Percentiles rank a stretch among this genome's conserved stretches.
These are phyloP conservation scores for Chaetomium sp. DNA, from an alignment of 2,329 filamentous ascomycete species.

Conservation along the genomic window DNA sequence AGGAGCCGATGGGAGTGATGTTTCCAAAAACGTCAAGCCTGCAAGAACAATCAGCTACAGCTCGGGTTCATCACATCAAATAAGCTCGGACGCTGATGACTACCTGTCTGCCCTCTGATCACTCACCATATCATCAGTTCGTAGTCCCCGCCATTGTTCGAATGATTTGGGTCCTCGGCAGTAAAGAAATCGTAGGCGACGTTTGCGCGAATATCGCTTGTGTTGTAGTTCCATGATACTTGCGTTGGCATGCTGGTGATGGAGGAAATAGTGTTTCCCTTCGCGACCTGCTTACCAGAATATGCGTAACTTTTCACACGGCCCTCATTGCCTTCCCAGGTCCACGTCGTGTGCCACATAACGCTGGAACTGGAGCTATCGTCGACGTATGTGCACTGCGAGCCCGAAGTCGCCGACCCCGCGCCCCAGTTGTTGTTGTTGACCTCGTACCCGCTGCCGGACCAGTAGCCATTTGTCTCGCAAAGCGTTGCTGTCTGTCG, in stretches of 20 bases:
- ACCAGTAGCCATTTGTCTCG: conserved; percentile 39
- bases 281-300: conserved; percentile 41
- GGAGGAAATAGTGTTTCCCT: conserved; percentile 38
- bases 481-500: conserved; percentile 30
- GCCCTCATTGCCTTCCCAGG: conserved; percentile 44
- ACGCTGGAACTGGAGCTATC: conserved; percentile 40
- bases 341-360: conserved; percentile 47
- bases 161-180: conserved; percentile 41
- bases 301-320: conserved; percentile 52
- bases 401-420: conserved; percentile 41
- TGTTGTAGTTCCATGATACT: conserved; percentile 50
- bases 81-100: too few relatives aligned
- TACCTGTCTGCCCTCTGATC: neutral
- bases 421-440: conserved; percentile 51
- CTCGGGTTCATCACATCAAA: too few relatives aligned
- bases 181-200: conserved; percentile 67
- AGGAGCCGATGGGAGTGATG: conserved; percentile 54
- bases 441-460: conserved; percentile 39
- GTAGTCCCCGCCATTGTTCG: conserved; percentile 48
- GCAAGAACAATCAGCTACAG: neutral
- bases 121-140: conserved; percentile 67
- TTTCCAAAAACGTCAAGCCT: conserved; percentile 60
- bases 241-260: conserved; percentile 43
- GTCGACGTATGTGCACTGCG: conserved; percentile 48
- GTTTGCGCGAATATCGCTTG: conserved; percentile 54